Percentiles rank a stretch among this genome's conserved stretches.
Conservation (phyloP, 495 filamentous ascomycete genomes). For the Neurospora sp. region DNA sequence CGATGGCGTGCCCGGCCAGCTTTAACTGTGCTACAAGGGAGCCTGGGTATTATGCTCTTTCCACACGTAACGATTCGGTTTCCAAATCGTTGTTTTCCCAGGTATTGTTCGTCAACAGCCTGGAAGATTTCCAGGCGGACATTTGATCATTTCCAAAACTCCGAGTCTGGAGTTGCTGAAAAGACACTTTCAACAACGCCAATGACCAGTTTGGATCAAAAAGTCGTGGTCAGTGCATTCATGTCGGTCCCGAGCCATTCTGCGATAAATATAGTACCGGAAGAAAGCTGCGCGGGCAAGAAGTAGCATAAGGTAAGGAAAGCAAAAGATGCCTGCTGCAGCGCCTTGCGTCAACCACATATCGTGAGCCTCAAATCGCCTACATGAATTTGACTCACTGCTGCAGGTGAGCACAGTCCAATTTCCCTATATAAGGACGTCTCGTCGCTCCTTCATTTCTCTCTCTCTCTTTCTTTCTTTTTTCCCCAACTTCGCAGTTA, state of each 20-base stretch:
- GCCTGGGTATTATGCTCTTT: background rate
- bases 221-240: background rate
- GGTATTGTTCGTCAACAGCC: background rate
- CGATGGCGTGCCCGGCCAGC: background rate
- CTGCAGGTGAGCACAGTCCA: background rate
- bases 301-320: no score
- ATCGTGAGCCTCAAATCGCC: background rate
- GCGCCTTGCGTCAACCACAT: background rate
- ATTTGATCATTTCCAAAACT: background rate
- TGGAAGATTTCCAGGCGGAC: background rate
- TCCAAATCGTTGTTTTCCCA: background rate
- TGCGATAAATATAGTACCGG: background rate
- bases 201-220: background rate
- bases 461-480: background rate
- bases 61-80: no score
- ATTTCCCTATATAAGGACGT: background rate
- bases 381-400: background rate
- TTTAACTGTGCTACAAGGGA: background rate
- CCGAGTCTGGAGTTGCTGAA: no score
- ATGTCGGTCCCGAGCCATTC: background rate
- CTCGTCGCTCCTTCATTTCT: background rate
- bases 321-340: background rate
- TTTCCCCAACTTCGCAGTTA: background rate
- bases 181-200: background rate
- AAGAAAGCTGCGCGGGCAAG: no score